phyloP scores from a whole-genome alignment of 306 rosid species.

The Gastrolobium bilobum region DNA sequence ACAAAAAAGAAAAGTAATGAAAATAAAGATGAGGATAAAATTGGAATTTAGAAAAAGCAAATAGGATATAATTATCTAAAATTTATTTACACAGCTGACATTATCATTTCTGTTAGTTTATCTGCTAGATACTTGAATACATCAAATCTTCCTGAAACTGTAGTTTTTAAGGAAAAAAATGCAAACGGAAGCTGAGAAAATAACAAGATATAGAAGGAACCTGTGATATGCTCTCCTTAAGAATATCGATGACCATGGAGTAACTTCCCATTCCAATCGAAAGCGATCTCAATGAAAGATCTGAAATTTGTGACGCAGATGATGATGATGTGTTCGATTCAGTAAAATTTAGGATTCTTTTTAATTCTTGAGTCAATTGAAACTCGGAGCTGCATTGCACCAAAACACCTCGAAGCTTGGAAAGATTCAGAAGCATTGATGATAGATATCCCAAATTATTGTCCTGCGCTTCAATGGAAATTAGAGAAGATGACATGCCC shows the following conservation, averaged over 20 bases:
- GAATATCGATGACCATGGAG: neutral
- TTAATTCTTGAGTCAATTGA: neutral
- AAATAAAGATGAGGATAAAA: no score
- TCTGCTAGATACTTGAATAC: no score
- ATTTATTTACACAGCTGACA: no score
- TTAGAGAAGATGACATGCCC: slow-evolving; percentile 1
- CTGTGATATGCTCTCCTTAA: neutral
- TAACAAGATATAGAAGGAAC: neutral
- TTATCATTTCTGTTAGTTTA: no score
- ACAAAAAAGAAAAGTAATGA: no score
- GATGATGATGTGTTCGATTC: neutral
- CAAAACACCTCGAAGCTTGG: neutral
- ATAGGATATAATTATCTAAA: no score
- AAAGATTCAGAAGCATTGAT: neutral
- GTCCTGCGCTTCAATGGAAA: neutral
- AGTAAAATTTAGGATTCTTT: neutral
- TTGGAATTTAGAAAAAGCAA: no score
- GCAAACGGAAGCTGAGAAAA: no score
- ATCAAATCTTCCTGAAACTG: no score
- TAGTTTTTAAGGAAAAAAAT: no score
- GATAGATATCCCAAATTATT: neutral
- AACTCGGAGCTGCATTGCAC: neutral
- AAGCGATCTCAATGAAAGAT: no score
- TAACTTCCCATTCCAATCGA: neutral
- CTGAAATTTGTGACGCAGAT: neutral